Evolutionary conservation across 441 rosid species (phyloP), one percentile per base, ranked within the genome.

Genomic region (Populus hybrid): DNA sequence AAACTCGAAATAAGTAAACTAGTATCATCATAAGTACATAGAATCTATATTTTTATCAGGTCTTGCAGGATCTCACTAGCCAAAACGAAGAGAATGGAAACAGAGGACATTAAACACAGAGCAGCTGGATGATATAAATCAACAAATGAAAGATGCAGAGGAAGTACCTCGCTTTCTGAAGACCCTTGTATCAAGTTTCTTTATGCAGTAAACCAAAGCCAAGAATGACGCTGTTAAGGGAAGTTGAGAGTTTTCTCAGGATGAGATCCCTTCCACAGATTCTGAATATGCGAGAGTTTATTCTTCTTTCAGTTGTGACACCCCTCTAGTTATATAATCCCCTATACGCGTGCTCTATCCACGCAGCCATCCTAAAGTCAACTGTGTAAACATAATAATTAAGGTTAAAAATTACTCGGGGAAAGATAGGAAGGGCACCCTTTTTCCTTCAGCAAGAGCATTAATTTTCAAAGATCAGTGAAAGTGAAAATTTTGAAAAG

Each of bases 1-100:
- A 28, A 71, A 24, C 66, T 26, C 6, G 50, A 33, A 24, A 66
- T 77, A 29, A 68, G 65, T 68, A 63, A 70, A 76, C 29, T 28
- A 31, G 7, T 35, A 69, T 69, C 53, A 38, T 69, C 24, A 20
- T n/a, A 69, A 7, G 26, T n/a, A n/a, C 26, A 38, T 3, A 14
- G 26, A 8, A 26, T 28, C 31, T 45, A 45, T 45, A 45, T 12
- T 14, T 64, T 3, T 3, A 64, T 21, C 14, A 64, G 29, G 7
- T 64, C 29, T 64, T 26, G 68, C 29, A 14, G 56, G 56, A 45
- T 45, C 56, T 45, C 20, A 45, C 16, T 1, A 45, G 20, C 56
- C 20, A 45, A 45, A 45, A 45, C 6, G 18, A 45, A 45, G 56
- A 45, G 16, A 14, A 45, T 14, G 56, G 20, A 45, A 45, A 4